A percentile compares a stretch with the other conserved stretches of the same genome.
phyloP scores from a whole-genome alignment of 2,329 filamentous ascomycete genomes.

The Pyricularia sp. region DNA sequence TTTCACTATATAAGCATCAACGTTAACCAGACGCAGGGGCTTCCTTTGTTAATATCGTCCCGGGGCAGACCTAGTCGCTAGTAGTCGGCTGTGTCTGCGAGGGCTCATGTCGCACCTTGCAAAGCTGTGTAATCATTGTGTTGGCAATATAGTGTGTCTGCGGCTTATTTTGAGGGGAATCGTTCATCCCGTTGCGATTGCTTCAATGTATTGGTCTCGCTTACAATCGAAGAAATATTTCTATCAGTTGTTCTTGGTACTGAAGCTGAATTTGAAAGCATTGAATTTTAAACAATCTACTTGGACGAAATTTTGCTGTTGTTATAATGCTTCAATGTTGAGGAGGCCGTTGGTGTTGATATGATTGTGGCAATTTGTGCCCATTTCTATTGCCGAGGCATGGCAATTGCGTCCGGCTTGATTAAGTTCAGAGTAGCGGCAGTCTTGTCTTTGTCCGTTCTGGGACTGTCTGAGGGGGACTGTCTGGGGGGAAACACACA shows the following conservation, averaged over 20 bases:
- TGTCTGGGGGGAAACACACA: neutral
- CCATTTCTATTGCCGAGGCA: neutral
- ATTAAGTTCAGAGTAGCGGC: neutral
- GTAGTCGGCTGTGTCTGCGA: neutral
- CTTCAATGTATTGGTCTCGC: neutral
- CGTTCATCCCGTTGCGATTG: neutral
- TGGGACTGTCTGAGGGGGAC: too few relatives aligned
- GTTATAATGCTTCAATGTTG: neutral
- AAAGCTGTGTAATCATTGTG: neutral
- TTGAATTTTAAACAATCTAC: neutral
- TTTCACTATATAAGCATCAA: neutral
- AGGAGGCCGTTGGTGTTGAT: neutral
- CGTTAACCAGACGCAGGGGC: neutral
- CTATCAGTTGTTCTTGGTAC: neutral
- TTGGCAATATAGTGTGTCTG: neutral
- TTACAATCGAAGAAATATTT: neutral
- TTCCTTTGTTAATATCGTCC: neutral
- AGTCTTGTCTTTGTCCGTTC: neutral
- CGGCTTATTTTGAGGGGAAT: neutral
- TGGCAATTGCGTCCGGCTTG: neutral
- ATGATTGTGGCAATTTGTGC: neutral
- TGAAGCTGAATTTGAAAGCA: neutral
- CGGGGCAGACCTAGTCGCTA: too few relatives aligned
- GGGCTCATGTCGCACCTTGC: neutral
- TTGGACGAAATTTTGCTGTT: neutral